phyloP scores from a whole-genome alignment of 1,284 basidiomycete genomes.

The Fomes fomentarius region DNA sequence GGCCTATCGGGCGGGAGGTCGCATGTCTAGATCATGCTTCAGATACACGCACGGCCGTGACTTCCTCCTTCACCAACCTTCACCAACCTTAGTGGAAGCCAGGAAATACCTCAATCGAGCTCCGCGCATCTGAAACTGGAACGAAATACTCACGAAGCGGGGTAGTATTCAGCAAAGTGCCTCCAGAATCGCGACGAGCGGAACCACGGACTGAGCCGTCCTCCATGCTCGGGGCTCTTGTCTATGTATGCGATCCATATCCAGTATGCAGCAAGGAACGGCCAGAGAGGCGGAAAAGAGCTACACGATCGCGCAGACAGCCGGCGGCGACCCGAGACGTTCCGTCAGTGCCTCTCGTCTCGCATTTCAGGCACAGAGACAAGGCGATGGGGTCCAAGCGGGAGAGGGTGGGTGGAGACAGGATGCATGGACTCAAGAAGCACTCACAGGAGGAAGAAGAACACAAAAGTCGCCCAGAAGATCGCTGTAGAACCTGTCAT shows the following conservation, averaged over 20 bases:
- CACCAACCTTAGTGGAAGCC: no score
- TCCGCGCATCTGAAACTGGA: no score
- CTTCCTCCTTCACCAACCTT: no score
- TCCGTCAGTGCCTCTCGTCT: background rate
- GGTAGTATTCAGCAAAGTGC: slow-evolving; percentile 93
- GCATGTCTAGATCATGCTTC: slow-evolving; percentile 58
- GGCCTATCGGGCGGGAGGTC: slow-evolving; percentile 90
- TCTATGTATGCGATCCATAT: slow-evolving; percentile 84
- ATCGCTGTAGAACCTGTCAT: slow-evolving; percentile 87
- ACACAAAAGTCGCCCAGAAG: slow-evolving; percentile 69
- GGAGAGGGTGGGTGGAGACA: background rate
- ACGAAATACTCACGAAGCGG: slow-evolving; percentile 81
- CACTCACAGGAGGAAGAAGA: slow-evolving; percentile 80
- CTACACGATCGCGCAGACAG: slow-evolving; percentile 45
- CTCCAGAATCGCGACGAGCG: slow-evolving; percentile 76
- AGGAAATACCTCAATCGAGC: no score
- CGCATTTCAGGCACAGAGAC: no score
- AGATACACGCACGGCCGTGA: no score
- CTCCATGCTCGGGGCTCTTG: slow-evolving; percentile 78
- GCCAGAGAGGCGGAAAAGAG: slow-evolving; percentile 90
- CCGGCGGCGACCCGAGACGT: background rate
- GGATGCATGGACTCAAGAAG: background rate
- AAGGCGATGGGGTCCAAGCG: no score
- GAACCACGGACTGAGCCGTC: slow-evolving; percentile 79
- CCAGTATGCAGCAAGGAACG: slow-evolving; percentile 79